phyloP scores from a whole-genome alignment of 805 yeast species.

The Candida adriatica region DNA sequence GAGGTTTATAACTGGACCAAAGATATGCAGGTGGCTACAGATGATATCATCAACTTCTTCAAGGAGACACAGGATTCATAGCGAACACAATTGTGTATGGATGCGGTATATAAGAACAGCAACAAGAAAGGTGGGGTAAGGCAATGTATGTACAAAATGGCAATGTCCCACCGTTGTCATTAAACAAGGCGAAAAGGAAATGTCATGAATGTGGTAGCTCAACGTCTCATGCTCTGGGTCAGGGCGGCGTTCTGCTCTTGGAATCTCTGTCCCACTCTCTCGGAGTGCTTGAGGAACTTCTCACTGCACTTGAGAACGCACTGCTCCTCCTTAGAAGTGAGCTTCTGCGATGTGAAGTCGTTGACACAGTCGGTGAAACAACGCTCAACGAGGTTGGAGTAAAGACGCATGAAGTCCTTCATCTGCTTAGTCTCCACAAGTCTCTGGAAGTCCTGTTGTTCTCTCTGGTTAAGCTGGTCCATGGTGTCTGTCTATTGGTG shows the following conservation, averaged over 20 bases:
- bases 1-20: constrained; percentile 56
- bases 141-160: too few species aligned
- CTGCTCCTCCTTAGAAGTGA: constrained; percentile 75
- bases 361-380: constrained; percentile 97
- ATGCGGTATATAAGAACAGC: too few species aligned
- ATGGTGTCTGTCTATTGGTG: constrained; percentile 32
- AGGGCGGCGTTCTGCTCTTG: constrained; percentile 89
- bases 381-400: constrained; percentile 92
- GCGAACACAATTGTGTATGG: too few species aligned
- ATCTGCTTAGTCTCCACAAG: constrained; percentile 95
- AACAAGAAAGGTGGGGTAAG: too few species aligned
- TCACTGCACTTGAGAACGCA: constrained; percentile 93
- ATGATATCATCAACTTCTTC: constrained; percentile 48
- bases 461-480: constrained; percentile 94
- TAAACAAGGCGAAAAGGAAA: not conserved
- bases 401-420: constrained; percentile 96
- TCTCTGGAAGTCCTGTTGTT: constrained; percentile 94
- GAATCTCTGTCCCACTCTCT: constrained; percentile 97
- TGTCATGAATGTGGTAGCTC: constrained; percentile 2
- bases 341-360: constrained; percentile 89
- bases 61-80: constrained; percentile 46
- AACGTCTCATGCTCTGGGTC: constrained; percentile 59
- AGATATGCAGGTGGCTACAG: constrained; percentile 67
- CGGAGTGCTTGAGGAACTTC: constrained; percentile 95
- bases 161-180: not conserved